A percentile compares a stretch with the other conserved stretches of the same genome.
These are phyloP conservation scores for Aspergillus nanangensis DNA, from an alignment of 495 filamentous ascomycete genomes.

Conservation along the genomic window DNA sequence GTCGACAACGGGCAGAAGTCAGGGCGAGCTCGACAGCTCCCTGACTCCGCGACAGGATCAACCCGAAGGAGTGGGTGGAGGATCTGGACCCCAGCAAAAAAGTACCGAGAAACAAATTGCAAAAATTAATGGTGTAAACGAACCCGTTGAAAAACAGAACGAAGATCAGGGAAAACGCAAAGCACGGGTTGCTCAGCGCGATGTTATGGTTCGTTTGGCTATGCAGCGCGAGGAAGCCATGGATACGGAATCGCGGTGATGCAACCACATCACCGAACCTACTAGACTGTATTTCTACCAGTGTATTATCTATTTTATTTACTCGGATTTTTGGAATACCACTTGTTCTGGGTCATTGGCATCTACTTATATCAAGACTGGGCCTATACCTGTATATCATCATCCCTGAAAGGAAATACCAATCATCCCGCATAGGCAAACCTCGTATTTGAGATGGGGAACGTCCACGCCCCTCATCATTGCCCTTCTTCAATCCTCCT, in stretches of 20 bases:
- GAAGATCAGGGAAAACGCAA: constrained; percentile 28
- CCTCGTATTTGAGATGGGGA: too few relatives aligned
- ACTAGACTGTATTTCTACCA: constrained; percentile 10
- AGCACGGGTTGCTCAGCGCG: constrained; percentile 32
- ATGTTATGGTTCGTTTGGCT: constrained; percentile 32
- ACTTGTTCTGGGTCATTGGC: constrained; percentile 1
- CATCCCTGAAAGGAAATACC: too few relatives aligned
- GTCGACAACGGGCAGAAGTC: constrained; percentile 4
- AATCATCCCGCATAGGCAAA: too few relatives aligned
- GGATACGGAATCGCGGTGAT: constrained; percentile 30
- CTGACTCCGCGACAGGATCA: constrained; percentile 1
- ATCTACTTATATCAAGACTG: too few relatives aligned
- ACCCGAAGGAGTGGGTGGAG: background rate
- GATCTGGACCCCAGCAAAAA: background rate
- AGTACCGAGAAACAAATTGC: too few relatives aligned
- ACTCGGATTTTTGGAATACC: background rate
- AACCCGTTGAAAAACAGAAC: too few relatives aligned
- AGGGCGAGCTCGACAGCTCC: background rate
- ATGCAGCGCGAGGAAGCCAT: constrained; percentile 45
- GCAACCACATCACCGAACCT: background rate
- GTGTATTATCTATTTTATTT: constrained; percentile 11
- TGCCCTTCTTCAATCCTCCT: too few relatives aligned
- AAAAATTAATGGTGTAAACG: too few relatives aligned
- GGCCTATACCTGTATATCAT: too few relatives aligned
- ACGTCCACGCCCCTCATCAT: too few relatives aligned